phyloP scores from a whole-genome alignment of 1,284 basidiomycete species.

The Fomitopsis palustris region DNA sequence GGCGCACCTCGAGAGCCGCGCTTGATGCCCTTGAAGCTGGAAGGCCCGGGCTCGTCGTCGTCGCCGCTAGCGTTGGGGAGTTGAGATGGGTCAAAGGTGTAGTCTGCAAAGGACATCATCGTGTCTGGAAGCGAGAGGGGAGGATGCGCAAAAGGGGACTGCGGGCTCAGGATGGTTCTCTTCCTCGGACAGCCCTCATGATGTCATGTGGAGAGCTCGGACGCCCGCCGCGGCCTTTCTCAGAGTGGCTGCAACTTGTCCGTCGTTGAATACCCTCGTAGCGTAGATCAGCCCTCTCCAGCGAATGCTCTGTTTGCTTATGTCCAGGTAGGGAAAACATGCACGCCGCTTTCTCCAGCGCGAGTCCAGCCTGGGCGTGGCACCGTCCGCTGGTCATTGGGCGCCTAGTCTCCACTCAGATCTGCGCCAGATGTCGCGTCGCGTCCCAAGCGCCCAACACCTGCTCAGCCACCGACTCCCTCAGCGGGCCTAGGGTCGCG shows the following conservation, averaged over 20 bases:
- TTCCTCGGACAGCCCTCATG: neutral
- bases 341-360: no score
- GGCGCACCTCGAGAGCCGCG: conserved; percentile 63
- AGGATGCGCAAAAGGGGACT: neutral
- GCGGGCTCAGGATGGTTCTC: neutral
- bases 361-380: no score
- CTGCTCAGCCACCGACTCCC: neutral
- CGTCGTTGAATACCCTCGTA: neutral
- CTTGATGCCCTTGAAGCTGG: conserved; percentile 32
- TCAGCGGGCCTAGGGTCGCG: no score
- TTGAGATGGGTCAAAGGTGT: conserved; percentile 10
- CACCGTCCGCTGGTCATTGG: no score
- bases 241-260: neutral
- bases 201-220: conserved; percentile 5
- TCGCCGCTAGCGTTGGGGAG: conserved; percentile 16
- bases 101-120: conserved; percentile 10
- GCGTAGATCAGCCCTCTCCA: neutral
- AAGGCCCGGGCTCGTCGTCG: conserved; percentile 20
- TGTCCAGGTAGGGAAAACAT: no score
- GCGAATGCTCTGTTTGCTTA: neutral
- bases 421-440: neutral
- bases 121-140: neutral
- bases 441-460: neutral
- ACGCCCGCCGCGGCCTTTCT: neutral
- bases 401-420: no score